phyloP scores from a whole-genome alignment of 192 early-diverging fungal species.

The Coemansia sp. region DNA sequence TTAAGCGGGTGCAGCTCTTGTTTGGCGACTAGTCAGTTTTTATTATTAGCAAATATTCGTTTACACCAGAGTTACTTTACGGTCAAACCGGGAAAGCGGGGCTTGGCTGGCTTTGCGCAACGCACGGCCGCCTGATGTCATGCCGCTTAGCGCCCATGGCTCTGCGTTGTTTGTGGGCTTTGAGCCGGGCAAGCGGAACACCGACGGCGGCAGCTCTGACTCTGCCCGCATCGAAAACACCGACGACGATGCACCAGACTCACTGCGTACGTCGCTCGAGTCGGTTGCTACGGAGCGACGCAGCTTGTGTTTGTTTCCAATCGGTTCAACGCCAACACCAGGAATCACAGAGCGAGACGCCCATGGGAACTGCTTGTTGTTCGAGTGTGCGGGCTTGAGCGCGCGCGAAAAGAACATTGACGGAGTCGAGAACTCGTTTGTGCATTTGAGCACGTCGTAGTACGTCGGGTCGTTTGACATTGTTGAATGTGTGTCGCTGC shows the following conservation, averaged over 20 bases:
- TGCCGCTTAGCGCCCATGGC: constrained; percentile 30
- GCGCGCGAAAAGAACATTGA: constrained; percentile 29
- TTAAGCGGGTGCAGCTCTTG: constrained; percentile 77
- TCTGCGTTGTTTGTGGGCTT: background rate
- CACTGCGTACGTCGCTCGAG: background rate
- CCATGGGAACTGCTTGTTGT: constrained; percentile 25
- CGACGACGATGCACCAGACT: constrained; percentile 20
- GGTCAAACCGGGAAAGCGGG: constrained; percentile 30
- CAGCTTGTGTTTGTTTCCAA: constrained; percentile 23
- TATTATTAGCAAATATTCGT: background rate
- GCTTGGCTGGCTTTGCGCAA: constrained; percentile 35
- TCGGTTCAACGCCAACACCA: background rate
- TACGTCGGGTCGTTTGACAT: constrained; percentile 28
- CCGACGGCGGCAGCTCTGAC: constrained; percentile 30
- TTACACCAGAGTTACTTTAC: constrained; percentile 27
- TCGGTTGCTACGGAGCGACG: constrained; percentile 10
- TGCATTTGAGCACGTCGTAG: constrained; percentile 51
- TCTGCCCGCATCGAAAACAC: constrained; percentile 7
- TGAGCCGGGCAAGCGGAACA: constrained; percentile 34
- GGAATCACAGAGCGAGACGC: constrained; percentile 6
- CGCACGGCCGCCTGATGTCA: constrained; percentile 41
- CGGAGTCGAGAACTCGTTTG: constrained; percentile 33
- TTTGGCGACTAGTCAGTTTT: constrained; percentile 67
- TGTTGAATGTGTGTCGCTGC: background rate
- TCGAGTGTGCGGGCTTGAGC: constrained; percentile 28